Conservation (phyloP, 768 basidiomycete species). For the Scleroderma bovista region DNA sequence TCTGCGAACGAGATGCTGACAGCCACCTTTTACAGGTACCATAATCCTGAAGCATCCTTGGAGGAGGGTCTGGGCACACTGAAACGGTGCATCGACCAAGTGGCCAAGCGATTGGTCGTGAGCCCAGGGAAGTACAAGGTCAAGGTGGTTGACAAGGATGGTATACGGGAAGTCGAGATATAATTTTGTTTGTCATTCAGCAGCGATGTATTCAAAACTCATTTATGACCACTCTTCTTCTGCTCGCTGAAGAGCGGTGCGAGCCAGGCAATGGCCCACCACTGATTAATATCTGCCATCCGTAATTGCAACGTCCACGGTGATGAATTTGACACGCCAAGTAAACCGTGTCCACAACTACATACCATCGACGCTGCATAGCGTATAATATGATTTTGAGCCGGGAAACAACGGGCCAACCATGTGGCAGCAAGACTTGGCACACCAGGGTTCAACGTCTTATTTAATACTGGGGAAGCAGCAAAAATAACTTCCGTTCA, state of each 20-base stretch:
- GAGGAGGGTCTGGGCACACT: conserved; percentile 85
- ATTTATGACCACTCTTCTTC: background rate
- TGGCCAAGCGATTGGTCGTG: conserved; percentile 77
- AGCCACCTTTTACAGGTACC: conserved; percentile 52
- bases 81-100: conserved; percentile 84
- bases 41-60: conserved; percentile 78
- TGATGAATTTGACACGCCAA: no score
- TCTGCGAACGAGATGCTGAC: background rate
- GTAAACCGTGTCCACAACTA: no score
- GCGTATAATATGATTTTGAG: no score
- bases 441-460: no score
- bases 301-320: no score
- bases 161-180: conserved; percentile 74
- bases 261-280: no score
- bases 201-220: background rate
- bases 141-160: conserved; percentile 90
- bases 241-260: background rate
- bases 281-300: no score
- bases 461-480: no score
- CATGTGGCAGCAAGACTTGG: no score
- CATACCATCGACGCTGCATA: no score
- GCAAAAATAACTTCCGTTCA: no score
- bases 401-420: no score
- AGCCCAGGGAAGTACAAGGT: conserved; percentile 80
- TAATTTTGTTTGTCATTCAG: conserved; percentile 23